Evolutionary conservation across 352 stramenopile species (phyloP), one percentile per base, ranked within the genome.

Genomic region (Phytophthora nicotianae): DNA sequence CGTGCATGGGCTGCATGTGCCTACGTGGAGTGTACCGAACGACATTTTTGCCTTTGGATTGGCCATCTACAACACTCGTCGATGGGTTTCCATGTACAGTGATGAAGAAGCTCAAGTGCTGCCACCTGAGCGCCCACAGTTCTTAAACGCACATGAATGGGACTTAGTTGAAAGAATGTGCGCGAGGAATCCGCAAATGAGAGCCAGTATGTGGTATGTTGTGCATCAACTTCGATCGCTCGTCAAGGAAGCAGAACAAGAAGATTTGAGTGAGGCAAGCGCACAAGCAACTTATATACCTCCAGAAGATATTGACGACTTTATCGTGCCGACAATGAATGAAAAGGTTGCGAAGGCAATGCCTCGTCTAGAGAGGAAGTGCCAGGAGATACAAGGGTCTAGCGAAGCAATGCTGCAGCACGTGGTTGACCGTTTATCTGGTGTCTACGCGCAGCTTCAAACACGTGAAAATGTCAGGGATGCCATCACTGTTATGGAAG

Each of bases 191-290:
- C 57, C 57, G 16, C 37, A 46, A 2, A 41, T 27, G 26, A 27
- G 58, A 58, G 58, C 40, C 26, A 72, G 52, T 14, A 75, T 72
- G 52, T 66, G 62, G 57, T 68, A 69, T 33, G 62, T 72, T n/a
- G 58, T 75, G 41, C 62, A 72, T 19, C 68, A 69, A 49, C 29
- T 75, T 6, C 65, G 63, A 52, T 20, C 38, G 24, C 63, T 70
- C 41, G 37, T 58, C 19, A 57, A 53, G 41, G 23, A 16, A 11
- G 50, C 41, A 23, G 42, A 66, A n/a, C 5, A 37, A n/a, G 58
- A 56, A 60, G 65, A 69, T 42, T 6, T 20, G 16, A 41, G 10
- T 32, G 64, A 72, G 29, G 40, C 45, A 17, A 42, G 9, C n/a
- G 48, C n/a, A 19, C 38, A 58, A 42, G 35, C 62, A 19, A 5